These are phyloP conservation scores for Hanseniaspora lachancei DNA, from an alignment of 805 yeast species.

Conservation along the genomic window DNA sequence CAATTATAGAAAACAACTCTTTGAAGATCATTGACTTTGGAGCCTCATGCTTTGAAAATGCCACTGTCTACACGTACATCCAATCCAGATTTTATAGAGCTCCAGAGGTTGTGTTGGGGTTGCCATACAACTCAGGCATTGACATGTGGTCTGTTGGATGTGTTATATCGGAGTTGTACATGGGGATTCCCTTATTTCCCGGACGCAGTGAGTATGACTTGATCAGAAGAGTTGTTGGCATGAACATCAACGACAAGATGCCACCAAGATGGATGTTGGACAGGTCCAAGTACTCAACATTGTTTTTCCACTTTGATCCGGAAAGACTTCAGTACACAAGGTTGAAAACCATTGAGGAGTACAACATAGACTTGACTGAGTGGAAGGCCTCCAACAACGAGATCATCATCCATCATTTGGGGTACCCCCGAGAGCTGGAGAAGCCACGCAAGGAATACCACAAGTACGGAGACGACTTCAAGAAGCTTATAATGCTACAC, in stretches of 20 bases:
- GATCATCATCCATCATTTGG: constrained; percentile 9
- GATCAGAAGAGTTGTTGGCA: constrained; percentile 63
- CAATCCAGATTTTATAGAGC: constrained; percentile 89
- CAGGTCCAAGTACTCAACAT: constrained; percentile 72
- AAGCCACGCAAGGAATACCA: constrained; percentile 79
- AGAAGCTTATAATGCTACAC: constrained; percentile 67
- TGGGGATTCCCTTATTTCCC: constrained; percentile 89
- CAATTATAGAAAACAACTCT: neutral
- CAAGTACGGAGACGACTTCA: constrained; percentile 40
- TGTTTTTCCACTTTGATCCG: constrained; percentile 33
- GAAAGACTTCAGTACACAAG: constrained; percentile 20
- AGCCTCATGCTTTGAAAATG: constrained; percentile 83
- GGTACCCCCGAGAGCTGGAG: constrained; percentile 31
- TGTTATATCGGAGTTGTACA: constrained; percentile 74
- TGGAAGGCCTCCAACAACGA: constrained; percentile 7
- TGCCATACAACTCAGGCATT: constrained; percentile 83
- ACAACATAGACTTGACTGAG: constrained; percentile 27
- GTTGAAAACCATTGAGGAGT: constrained; percentile 40
- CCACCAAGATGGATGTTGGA: constrained; percentile 97
- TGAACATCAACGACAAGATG: constrained; percentile 31
- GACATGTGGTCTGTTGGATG: constrained; percentile 98
- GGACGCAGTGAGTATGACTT: constrained; percentile 92
- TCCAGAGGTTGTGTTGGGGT: constrained; percentile 85
- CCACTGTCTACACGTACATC: constrained; percentile 78
- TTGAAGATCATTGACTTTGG: constrained; percentile 94